These are phyloP conservation scores for Skeletonema menzelii DNA, from an alignment of 108 stramenopile genomes.

Conservation along the genomic window DNA sequence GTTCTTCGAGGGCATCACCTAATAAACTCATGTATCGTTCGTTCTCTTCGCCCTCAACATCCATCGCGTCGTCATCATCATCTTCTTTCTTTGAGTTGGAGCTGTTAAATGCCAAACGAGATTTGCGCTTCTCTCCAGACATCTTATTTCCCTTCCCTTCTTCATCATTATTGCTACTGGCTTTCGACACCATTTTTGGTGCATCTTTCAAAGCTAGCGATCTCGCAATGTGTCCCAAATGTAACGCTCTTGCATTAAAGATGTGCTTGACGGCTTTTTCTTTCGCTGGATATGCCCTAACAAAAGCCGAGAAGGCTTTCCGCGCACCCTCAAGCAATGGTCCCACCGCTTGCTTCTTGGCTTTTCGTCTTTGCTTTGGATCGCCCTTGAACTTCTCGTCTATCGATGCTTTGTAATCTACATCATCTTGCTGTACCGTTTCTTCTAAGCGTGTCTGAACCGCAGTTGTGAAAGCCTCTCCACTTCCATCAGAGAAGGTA, in stretches of 20 bases:
- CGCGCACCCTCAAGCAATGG: conserved; percentile 67
- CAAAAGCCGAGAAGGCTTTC: conserved; percentile 71
- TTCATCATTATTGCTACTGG: neutral
- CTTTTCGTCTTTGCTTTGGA: conserved; percentile 33
- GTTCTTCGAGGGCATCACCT: conserved; percentile 3
- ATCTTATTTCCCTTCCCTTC: neutral
- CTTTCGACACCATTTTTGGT: conserved; percentile 69
- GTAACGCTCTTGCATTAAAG: conserved; percentile 79
- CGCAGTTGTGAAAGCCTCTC: conserved; percentile 67
- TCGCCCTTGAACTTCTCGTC: conserved; percentile 43
- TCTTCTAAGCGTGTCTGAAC: conserved; percentile 56
- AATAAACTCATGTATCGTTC: conserved; percentile 14
- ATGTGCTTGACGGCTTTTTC: conserved; percentile 84
- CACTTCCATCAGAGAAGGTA: conserved; percentile 44
- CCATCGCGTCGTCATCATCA: conserved; percentile 11
- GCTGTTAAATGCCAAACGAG: conserved; percentile 23
- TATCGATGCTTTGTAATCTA: conserved; percentile 32
- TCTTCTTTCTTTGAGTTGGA: neutral
- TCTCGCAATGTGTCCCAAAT: conserved; percentile 86
- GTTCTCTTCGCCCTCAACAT: conserved; percentile 9
- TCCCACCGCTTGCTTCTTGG: conserved; percentile 47
- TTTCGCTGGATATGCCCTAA: conserved; percentile 87
- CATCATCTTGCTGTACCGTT: conserved; percentile 39
- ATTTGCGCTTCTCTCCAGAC: conserved; percentile 24
- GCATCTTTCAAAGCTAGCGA: conserved; percentile 86